Conservation (phyloP, 2,329 filamentous ascomycete genomes). For the Penicillium sp. region DNA sequence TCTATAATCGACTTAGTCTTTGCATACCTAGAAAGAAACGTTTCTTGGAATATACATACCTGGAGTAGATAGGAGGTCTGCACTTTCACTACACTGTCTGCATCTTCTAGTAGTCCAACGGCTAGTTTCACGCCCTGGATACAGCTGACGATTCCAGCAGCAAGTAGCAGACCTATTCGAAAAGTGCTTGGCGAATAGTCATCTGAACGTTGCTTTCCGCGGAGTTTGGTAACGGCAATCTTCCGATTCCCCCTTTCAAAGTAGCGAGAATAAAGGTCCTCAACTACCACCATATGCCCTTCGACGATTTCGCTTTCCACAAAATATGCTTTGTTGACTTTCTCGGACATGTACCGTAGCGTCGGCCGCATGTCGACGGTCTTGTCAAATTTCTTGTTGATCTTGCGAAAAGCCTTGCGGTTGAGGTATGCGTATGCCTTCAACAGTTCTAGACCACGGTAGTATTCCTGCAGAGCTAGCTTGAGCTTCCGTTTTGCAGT, state of each 20-base stretch:
- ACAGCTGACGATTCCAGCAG: conserved; percentile 62
- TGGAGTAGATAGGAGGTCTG: conserved; percentile 68
- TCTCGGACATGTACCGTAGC: conserved; percentile 81
- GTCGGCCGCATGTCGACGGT: conserved; percentile 72
- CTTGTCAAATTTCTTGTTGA: conserved; percentile 99
- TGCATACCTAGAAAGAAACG: background rate
- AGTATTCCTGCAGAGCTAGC: conserved; percentile 85
- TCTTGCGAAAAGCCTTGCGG: conserved; percentile 88
- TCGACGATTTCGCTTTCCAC: conserved; percentile 85
- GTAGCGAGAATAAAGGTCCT: conserved; percentile 90
- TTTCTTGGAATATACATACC: conserved; percentile 31
- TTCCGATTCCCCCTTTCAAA: conserved; percentile 94
- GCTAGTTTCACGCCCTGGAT: conserved; percentile 64
- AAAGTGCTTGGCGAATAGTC: conserved; percentile 59
- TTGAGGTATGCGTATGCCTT: conserved; percentile 91
- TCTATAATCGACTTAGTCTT: conserved; percentile 42
- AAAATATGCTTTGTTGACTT: conserved; percentile 86
- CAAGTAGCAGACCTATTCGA: conserved; percentile 63
- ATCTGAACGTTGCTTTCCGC: conserved; percentile 61
- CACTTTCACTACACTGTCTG: conserved; percentile 46
- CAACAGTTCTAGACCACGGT: conserved; percentile 82
- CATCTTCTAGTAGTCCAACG: conserved; percentile 39
- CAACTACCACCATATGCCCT: conserved; percentile 70
- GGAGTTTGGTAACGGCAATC: conserved; percentile 80
- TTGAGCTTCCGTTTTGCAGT: conserved; percentile 90